phyloP scores from a whole-genome alignment of 345 rosid genomes.

The Balakata baccata region DNA sequence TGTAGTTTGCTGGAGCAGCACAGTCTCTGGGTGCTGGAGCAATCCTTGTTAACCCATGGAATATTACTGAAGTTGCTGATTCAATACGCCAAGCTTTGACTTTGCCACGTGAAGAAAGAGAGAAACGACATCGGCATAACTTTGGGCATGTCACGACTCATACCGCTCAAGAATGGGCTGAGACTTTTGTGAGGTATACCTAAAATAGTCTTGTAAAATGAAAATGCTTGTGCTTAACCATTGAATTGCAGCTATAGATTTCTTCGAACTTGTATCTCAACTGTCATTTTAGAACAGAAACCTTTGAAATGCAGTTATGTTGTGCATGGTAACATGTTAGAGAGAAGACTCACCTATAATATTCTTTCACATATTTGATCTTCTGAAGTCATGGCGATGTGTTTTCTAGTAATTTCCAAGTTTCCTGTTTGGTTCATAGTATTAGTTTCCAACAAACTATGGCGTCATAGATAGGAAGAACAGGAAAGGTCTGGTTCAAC shows the following conservation, averaged over 20 bases:
- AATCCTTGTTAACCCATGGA: constrained; percentile 97
- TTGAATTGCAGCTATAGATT: neutral
- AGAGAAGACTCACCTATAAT: neutral
- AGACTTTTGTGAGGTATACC: constrained; percentile 85
- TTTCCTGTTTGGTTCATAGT: neutral
- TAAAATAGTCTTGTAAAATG: constrained; percentile 1
- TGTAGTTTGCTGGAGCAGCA: constrained; percentile 99
- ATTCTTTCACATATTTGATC: neutral
- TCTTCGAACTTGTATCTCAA: neutral
- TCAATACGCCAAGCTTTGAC: constrained; percentile 81
- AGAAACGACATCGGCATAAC: constrained; percentile 82
- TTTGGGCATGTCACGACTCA: constrained; percentile 74
- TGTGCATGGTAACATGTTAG: neutral
- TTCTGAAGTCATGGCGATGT: neutral
- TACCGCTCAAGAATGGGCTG: constrained; percentile 99
- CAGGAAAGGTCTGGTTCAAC: neutral
- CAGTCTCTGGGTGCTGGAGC: constrained; percentile 99
- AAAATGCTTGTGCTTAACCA: neutral
- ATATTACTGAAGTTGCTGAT: constrained; percentile 96
- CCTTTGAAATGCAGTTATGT: neutral
- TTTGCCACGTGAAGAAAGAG: constrained; percentile 83
- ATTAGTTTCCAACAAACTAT: neutral
- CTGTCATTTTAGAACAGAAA: neutral
- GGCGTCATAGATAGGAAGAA: neutral
- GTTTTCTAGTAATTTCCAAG: neutral